A percentile compares a stretch with the other conserved stretches of the same genome.
Evolutionary conservation across 2,329 filamentous ascomycete species (phyloP).

Genomic region (Neospermospora avenae): DNA sequence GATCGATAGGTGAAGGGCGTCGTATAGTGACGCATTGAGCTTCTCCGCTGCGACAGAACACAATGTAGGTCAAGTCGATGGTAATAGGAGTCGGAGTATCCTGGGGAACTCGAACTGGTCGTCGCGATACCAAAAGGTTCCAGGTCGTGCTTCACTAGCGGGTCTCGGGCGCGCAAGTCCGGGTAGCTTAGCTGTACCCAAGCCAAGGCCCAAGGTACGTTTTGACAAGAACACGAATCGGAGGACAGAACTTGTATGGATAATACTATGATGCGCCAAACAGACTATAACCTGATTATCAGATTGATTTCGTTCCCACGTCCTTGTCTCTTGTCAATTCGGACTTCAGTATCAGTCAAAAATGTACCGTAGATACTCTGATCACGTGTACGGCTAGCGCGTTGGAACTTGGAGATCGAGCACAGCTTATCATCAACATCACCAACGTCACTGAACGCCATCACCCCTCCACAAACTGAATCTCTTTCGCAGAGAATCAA

Average conservation of each 20-base stretch:
- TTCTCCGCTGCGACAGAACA: neutral
- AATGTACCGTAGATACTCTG: neutral
- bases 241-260: neutral
- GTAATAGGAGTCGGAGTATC: constrained; percentile 21
- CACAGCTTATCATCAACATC: constrained; percentile 16
- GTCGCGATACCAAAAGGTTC: constrained; percentile 25
- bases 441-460: constrained; percentile 20
- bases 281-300: neutral
- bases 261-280: neutral
- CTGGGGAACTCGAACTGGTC: constrained; percentile 16
- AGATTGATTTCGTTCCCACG: neutral
- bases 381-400: neutral
- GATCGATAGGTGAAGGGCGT: constrained; percentile 3
- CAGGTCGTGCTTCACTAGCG: constrained; percentile 15
- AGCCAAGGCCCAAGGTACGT: too few relatives aligned
- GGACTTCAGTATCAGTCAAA: neutral
- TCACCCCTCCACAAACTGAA: constrained; percentile 14
- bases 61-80: constrained; percentile 19
- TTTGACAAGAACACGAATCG: neutral
- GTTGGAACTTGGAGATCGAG: constrained; percentile 1
- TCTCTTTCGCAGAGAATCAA: constrained; percentile 16
- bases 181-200: neutral
- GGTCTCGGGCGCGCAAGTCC: neutral
- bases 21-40: constrained; percentile 28
- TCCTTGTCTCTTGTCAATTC: neutral